A percentile compares a stretch with the other conserved stretches of the same genome.
Conservation (phyloP, 2,329 filamentous ascomycete species). For the Penicillium nordicum region DNA sequence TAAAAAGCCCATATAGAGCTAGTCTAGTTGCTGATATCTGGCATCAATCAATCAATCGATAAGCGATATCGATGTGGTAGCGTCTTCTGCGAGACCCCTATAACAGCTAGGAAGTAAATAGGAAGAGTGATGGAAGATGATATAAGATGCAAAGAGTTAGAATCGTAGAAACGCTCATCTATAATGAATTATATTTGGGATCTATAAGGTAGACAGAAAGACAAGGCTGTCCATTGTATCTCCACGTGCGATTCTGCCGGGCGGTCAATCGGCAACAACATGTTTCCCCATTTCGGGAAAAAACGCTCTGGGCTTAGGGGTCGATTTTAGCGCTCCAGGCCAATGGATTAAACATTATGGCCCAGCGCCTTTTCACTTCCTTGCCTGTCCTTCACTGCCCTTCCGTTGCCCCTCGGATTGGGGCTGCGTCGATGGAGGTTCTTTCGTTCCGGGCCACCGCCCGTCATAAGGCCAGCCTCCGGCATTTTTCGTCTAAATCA, state of each 20-base stretch:
- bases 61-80: not conserved
- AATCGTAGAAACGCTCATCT: not conserved
- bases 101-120: not conserved
- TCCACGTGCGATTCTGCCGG: conserved; percentile 17
- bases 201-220: not conserved
- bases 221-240: not conserved
- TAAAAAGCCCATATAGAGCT: not conserved
- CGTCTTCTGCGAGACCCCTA: not conserved
- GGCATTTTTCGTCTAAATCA: conserved; percentile 42
- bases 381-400: conserved; percentile 23
- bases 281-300: conserved; percentile 10
- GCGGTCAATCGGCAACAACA: conserved; percentile 13
- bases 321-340: conserved; percentile 12
- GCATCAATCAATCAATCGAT: conserved; percentile 9
- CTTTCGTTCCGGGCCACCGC: conserved; percentile 33
- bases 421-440: conserved; percentile 31
- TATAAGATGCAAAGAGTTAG: not conserved
- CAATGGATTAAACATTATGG: conserved; percentile 35
- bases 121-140: not conserved
- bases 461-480: conserved; percentile 27
- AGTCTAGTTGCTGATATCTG: conserved; percentile 9
- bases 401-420: conserved; percentile 20
- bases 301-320: conserved; percentile 15
- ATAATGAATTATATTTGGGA: not conserved
- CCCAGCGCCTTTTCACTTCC: conserved; percentile 32